These are phyloP conservation scores for Tagetes patula DNA, from an alignment of 129 eudicot genomes.

Conservation along the genomic window DNA sequence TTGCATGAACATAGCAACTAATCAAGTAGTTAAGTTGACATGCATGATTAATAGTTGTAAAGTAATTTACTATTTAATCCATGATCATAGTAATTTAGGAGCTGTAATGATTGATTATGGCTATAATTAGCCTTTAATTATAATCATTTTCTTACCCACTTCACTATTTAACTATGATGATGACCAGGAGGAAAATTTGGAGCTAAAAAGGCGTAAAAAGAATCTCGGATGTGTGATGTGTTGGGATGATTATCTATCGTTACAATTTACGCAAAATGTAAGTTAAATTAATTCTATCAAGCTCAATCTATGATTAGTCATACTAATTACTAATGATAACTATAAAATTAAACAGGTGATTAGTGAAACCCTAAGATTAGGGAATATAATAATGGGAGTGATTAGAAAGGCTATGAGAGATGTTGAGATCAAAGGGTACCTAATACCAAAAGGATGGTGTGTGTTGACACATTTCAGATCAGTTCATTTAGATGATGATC, in stretches of 20 bases:
- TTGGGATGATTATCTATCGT: constrained; percentile 83
- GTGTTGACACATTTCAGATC: constrained; percentile 84
- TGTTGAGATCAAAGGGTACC: constrained; percentile 79
- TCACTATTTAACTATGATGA: constrained; percentile 17
- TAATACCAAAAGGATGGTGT: constrained; percentile 93
- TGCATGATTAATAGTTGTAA: neutral
- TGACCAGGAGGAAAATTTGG: constrained; percentile 81
- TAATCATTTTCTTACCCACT: constrained; percentile 28
- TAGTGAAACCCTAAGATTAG: constrained; percentile 84
- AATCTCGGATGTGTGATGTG: constrained; percentile 47
- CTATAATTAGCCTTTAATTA: constrained; percentile 21
- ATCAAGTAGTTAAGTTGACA: neutral
- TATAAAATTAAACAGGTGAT: constrained; percentile 52
- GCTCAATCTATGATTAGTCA: constrained; percentile 3
- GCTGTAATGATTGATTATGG: constrained; percentile 24
- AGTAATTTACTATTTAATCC: constrained; percentile 5
- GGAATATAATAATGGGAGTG: constrained; percentile 84
- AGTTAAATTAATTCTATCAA: constrained; percentile 20
- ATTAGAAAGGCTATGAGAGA: constrained; percentile 92
- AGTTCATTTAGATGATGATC: constrained; percentile 76
- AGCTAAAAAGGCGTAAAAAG: constrained; percentile 64
- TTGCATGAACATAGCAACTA: neutral
- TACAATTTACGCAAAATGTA: constrained; percentile 82
- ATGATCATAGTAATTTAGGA: neutral
- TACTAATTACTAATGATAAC: neutral